Conservation (phyloP, 306 rosid species). For the Ammopiptanthus mongolicus region DNA sequence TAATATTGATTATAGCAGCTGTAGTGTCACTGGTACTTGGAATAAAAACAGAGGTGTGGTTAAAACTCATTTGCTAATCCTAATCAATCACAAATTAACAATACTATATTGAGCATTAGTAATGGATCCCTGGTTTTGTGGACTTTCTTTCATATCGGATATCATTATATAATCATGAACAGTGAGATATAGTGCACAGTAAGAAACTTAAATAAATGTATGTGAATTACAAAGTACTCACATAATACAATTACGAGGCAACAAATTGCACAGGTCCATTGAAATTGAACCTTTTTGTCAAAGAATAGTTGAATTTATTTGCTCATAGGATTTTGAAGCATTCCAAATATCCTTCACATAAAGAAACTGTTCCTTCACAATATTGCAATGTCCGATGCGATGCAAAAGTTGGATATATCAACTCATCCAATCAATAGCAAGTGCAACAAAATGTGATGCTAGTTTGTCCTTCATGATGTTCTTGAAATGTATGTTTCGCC, state of each 20-base stretch:
- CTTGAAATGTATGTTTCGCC: conserved; percentile 8
- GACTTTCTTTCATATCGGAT: neutral
- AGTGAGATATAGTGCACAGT: neutral
- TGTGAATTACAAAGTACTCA: neutral
- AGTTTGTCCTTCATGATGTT: neutral
- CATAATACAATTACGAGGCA: neutral
- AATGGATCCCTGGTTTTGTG: conserved; percentile 7
- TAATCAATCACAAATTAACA: conserved; percentile 2
- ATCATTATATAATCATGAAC: neutral
- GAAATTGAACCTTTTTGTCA: neutral
- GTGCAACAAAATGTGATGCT: neutral
- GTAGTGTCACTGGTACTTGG: conserved; percentile 87
- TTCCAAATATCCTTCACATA: neutral
- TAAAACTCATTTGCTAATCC: neutral
- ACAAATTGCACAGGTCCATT: neutral
- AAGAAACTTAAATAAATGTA: neutral
- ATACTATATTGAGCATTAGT: neutral
- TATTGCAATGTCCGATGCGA: neutral
- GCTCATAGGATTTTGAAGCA: neutral
- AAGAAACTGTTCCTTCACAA: conserved; percentile 3
- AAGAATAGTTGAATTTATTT: neutral
- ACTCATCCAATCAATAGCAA: neutral
- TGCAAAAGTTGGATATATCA: conserved; percentile 1
- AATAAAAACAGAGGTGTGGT: conserved; percentile 81
- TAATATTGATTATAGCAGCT: conserved; percentile 90